A percentile compares a stretch with the other conserved stretches of the same genome.
Evolutionary conservation across 495 filamentous ascomycete species (phyloP).

Genomic region (Chaetomium cochliodes): DNA sequence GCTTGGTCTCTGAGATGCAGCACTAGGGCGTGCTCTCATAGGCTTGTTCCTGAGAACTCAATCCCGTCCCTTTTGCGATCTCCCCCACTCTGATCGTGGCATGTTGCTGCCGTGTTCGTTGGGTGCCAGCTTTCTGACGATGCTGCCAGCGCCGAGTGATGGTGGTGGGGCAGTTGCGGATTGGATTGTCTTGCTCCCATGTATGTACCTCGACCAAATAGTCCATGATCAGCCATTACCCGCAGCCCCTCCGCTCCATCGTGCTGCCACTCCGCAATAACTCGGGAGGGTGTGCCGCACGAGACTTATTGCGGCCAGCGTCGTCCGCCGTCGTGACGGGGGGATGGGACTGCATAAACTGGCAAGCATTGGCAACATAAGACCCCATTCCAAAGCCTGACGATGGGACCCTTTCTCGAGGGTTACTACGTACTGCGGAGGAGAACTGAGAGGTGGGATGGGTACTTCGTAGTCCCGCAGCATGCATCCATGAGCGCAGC

Average conservation of each 20-base stretch:
- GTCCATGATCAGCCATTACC: conserved; percentile 13
- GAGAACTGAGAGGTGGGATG: background rate
- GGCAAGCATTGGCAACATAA: background rate
- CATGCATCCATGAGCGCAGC: background rate
- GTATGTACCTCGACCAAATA: conserved; percentile 9
- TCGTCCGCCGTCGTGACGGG: background rate
- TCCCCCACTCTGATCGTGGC: background rate
- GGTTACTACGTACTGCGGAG: too few species aligned
- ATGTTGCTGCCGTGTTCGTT: background rate
- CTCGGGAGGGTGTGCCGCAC: background rate
- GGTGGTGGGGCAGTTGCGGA: background rate
- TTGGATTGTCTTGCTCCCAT: background rate
- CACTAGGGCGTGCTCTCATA: conserved; percentile 4
- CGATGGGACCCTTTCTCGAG: background rate
- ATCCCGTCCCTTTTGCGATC: background rate
- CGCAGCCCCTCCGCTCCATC: background rate
- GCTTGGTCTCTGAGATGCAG: conserved; percentile 2
- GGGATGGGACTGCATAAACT: background rate
- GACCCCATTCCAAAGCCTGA: background rate
- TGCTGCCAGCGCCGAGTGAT: background rate
- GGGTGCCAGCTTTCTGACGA: background rate
- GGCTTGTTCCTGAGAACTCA: conserved; percentile 5
- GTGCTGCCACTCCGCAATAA: background rate
- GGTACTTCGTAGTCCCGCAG: too few species aligned
- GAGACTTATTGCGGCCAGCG: conserved; percentile 3